Conservation (phyloP, 2,329 filamentous ascomycete genomes). For the Didymellaceae sp. region DNA sequence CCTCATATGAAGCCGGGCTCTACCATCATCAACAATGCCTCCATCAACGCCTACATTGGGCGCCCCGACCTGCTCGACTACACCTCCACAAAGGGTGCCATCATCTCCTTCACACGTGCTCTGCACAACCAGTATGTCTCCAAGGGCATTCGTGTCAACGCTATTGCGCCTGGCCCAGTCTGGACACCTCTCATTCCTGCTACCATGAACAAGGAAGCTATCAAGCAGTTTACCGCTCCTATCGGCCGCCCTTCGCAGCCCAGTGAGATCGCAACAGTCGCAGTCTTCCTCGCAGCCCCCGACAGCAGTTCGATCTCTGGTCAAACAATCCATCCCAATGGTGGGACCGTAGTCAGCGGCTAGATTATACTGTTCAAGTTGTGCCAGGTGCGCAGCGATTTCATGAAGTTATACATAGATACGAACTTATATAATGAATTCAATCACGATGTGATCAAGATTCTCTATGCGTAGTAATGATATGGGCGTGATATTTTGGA, state of each 20-base stretch:
- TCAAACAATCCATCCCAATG: constrained; percentile 70
- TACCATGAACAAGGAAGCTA: constrained; percentile 60
- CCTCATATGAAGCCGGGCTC: constrained; percentile 76
- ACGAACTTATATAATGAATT: constrained; percentile 3
- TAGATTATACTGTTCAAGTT: constrained; percentile 16
- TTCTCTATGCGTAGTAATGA: too few species aligned
- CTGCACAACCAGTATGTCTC: constrained; percentile 76
- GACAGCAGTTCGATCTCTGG: constrained; percentile 79
- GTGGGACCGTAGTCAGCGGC: constrained; percentile 45
- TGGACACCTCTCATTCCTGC: constrained; percentile 54
- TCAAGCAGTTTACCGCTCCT: constrained; percentile 74
- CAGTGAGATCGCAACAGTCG: constrained; percentile 80
- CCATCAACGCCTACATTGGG: constrained; percentile 82
- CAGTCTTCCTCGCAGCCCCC: constrained; percentile 78
- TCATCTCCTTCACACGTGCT: constrained; percentile 78
- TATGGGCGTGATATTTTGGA: neutral
- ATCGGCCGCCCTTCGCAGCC: constrained; percentile 82
- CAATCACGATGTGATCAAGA: neutral
- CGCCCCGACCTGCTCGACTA: constrained; percentile 83
- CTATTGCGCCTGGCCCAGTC: constrained; percentile 73
- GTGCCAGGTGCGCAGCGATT: constrained; percentile 7
- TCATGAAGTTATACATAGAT: constrained; percentile 13
- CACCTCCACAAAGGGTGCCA: constrained; percentile 78
- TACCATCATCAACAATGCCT: constrained; percentile 85
- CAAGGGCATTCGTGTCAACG: constrained; percentile 78